Evolutionary conservation across 176 grass and related monocot species (phyloP).

Genomic region (Guadua angustifolia): DNA sequence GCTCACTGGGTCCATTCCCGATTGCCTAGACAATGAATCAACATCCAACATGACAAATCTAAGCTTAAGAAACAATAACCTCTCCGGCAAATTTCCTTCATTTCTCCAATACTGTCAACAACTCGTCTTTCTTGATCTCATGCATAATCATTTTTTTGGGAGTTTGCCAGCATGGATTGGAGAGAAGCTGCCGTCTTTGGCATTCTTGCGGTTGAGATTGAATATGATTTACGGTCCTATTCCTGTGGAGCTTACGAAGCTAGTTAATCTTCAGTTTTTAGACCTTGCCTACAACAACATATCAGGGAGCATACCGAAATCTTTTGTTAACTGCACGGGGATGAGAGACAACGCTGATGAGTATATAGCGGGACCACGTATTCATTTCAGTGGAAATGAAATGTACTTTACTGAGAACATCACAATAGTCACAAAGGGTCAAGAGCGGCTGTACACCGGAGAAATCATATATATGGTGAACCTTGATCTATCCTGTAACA

Average conservation of each 20-base stretch:
- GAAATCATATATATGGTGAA: background rate
- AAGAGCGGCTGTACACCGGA: background rate
- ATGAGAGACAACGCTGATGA: background rate
- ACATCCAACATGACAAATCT: background rate
- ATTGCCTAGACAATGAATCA: background rate
- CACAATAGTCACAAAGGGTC: conserved; percentile 26
- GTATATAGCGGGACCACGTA: too few species aligned
- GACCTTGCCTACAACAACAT: conserved; percentile 46
- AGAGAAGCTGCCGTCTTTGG: background rate
- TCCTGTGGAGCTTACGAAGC: background rate
- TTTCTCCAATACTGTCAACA: background rate
- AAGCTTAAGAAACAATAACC: conserved; percentile 30
- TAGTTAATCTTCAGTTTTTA: conserved; percentile 11
- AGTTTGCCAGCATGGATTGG: conserved; percentile 21
- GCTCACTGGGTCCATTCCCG: background rate
- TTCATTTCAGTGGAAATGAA: too few species aligned
- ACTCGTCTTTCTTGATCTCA: conserved; percentile 3
- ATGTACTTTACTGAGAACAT: background rate
- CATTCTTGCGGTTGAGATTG: background rate
- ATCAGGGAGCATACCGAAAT: conserved; percentile 34
- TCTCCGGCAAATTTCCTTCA: conserved; percentile 29
- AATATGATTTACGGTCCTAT: conserved; percentile 58
- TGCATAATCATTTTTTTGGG: background rate
- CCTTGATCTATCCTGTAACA: conserved; percentile 48
- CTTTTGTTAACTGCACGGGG: background rate